Percentiles rank a stretch among this genome's conserved stretches.
These are phyloP conservation scores for Tetrapyrgos nigripes DNA, from an alignment of 1,284 basidiomycete genomes.

Conservation along the genomic window DNA sequence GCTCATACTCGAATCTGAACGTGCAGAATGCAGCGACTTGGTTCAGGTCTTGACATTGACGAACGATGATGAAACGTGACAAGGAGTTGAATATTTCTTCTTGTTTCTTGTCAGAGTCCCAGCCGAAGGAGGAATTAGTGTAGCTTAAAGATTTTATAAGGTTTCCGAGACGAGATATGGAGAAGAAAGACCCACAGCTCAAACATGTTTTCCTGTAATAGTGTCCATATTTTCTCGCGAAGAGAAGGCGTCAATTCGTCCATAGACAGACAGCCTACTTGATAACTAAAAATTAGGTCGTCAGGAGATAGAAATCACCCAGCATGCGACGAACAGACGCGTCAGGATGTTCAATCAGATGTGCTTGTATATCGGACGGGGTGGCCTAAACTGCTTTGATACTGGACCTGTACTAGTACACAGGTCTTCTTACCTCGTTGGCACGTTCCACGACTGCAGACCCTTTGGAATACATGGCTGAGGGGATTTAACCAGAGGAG, in stretches of 20 bases:
- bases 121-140: conserved; percentile 66
- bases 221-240: conserved; percentile 53
- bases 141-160: conserved; percentile 43
- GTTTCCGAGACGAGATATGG: background rate
- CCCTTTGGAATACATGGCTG: no score
- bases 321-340: conserved; percentile 16
- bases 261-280: conserved; percentile 40
- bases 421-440: no score
- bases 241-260: conserved; percentile 45
- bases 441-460: no score
- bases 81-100: conserved; percentile 63
- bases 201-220: conserved; percentile 66
- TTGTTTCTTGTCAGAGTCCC: conserved; percentile 62
- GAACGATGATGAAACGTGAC: conserved; percentile 65
- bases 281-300: conserved; percentile 34
- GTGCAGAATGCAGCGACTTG: conserved; percentile 58
- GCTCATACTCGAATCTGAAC: conserved; percentile 77
- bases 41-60: conserved; percentile 24
- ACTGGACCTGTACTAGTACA: no score
- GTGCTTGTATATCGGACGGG: no score
- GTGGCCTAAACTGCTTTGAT: no score
- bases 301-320: conserved; percentile 12
- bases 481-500: no score
- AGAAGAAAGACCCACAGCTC: conserved; percentile 43
- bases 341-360: background rate